These are phyloP conservation scores for Trichosporon sp. DNA, from an alignment of 1,284 basidiomycete genomes.

Conservation along the genomic window DNA sequence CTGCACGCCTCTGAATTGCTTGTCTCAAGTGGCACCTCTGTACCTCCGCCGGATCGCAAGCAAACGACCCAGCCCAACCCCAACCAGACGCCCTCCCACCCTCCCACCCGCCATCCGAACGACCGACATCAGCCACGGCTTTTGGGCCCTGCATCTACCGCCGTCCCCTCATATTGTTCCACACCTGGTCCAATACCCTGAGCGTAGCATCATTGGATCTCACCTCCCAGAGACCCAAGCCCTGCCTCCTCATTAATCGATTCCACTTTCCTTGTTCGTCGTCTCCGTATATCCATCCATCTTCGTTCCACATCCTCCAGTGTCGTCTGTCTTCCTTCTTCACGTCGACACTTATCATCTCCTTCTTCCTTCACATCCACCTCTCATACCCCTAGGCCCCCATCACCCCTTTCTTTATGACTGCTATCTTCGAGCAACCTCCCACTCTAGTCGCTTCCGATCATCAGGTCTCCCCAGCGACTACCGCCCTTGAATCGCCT, in stretches of 20 bases:
- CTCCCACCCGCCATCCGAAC: neutral
- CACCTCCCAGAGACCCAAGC: neutral
- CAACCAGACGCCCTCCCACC: neutral
- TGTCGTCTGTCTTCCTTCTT: neutral
- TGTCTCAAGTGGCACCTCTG: slow-evolving; percentile 1
- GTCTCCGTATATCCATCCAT: neutral
- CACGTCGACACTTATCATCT: neutral
- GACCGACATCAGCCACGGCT: slow-evolving; percentile 1
- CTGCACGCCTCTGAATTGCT: neutral
- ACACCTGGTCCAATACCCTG: neutral
- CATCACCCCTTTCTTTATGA: neutral
- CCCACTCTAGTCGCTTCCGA: neutral
- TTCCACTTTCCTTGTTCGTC: neutral
- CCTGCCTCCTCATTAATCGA: neutral
- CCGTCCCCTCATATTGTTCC: neutral
- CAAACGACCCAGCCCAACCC: neutral
- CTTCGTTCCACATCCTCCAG: neutral
- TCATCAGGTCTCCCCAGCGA: slow-evolving; percentile 3
- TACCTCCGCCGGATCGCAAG: neutral
- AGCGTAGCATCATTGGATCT: neutral
- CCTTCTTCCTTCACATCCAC: neutral
- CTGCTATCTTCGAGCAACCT: slow-evolving; percentile 1
- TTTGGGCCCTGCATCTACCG: neutral
- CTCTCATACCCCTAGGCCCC: neutral
- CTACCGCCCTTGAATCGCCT: neutral